Conservation (phyloP, 2,329 filamentous ascomycete genomes). For the Colletotrichum brevisporum region DNA sequence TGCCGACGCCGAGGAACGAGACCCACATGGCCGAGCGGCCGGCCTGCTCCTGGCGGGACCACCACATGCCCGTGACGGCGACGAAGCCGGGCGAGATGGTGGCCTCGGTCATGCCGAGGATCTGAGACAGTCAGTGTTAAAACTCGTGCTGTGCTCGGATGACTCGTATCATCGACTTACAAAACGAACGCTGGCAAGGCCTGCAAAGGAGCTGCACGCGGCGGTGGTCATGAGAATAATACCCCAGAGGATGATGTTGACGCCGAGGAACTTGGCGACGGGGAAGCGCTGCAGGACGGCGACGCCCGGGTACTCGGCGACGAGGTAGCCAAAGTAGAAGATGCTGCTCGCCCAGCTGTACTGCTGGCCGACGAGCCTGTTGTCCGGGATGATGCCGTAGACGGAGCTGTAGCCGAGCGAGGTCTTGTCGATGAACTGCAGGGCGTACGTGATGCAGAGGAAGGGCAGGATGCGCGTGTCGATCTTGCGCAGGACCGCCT, state of each 20-base stretch:
- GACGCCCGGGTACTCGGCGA: conserved; percentile 50
- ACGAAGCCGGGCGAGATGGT: conserved; percentile 53
- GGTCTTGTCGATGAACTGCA: conserved; percentile 50
- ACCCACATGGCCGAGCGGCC: conserved; percentile 54
- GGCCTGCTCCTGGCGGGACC: conserved; percentile 54
- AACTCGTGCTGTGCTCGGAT: no score
- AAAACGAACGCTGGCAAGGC: conserved; percentile 53
- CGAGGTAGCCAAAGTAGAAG: conserved; percentile 52
- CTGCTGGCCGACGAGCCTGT: conserved; percentile 47
- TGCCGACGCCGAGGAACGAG: conserved; percentile 54
- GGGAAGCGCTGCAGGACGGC: conserved; percentile 48
- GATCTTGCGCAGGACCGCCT: conserved; percentile 17
- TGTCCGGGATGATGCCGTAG: conserved; percentile 49
- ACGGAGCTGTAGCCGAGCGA: conserved; percentile 47
- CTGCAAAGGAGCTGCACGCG: conserved; percentile 49
- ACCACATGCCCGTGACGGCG: conserved; percentile 56
- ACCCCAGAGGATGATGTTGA: conserved; percentile 50
- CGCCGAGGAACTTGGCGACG: conserved; percentile 47
- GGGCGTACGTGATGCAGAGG: conserved; percentile 49
- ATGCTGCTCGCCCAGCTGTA: conserved; percentile 51
- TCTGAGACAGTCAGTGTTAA: no score
- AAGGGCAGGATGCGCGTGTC: conserved; percentile 33
- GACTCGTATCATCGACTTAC: conserved; percentile 11
- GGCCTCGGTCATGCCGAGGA: conserved; percentile 54
- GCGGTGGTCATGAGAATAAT: conserved; percentile 49